Evolutionary conservation across 768 basidiomycete species (phyloP), one percentile per base, ranked within the genome.

Genomic region (Collybia sp.): DNA sequence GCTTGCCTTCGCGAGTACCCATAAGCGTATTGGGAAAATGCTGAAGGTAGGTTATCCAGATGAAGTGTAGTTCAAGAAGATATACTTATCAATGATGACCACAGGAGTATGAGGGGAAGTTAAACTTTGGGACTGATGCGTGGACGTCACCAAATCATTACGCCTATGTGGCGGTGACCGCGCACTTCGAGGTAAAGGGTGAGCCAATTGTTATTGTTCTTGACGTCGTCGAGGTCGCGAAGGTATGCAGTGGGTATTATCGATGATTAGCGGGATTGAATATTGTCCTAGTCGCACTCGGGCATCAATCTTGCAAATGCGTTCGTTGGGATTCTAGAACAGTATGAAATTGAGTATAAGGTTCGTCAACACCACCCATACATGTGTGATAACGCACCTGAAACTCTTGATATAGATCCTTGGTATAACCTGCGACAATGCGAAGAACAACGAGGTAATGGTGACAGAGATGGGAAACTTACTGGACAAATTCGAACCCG

Each of bases 301-400:
- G 65, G 71, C 5, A 12, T 55, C 1, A 63, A 64, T 12, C 55
- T 75, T 12, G 69, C 70, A 0, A 38, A 19, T 0, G 68, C 57
- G 5, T 69, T 72, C 45, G 53, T 49, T 1, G 30, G 53, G 2
- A 58, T 71, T 5, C 58, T 72, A 2, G 32, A 65, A 1, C 64
- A 66, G 0, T 74, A 63, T 43, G 63, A 64, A 0, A 62, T 71
- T 34, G 46, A 38, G 4, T 39, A 64, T 5, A 69, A 69, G 66
- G 66, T 68, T 4, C 51, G 57, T 43, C 5, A 30, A 12, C 2
- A 18, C 12, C n/a, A 16, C 15, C 15, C n/a, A 17, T 11, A 37
- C 30, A 30, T 25, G 15, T 15, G 42, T 35, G 12, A 33, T 40
- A 41, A 34, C 33, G 32, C 19, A 4, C 42, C 11, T 40, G 0